Base-by-base conservation (phyloP, 371 early-diverging fungal genomes). In the Umbelopsis sp. region DNA sequence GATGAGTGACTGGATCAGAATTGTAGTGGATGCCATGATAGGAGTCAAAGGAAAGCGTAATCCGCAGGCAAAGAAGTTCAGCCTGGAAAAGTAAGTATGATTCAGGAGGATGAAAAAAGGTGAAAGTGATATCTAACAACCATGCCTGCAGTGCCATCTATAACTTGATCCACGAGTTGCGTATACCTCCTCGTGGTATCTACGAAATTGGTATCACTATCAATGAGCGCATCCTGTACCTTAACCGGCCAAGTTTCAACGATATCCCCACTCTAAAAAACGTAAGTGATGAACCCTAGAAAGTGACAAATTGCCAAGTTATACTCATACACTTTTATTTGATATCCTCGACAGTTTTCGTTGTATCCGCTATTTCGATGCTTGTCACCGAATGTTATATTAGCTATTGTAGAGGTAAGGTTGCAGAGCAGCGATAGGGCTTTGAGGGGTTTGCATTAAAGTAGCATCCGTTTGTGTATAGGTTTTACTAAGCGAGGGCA, bases 121-220 rank as follows among this genome's bases (percentile, higher is more conserved):
- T 2, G 29, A 35, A 25, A 38, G 29, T 22, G 22, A 44, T 25
- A 48, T 48, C 48, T 48, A 18, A 35, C 57, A 18, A 18, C 46
- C 24, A 62, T 37, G 32, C n/a, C 11, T 48, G n/a, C 46, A 83
- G 82, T 48, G 78, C 89, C 45, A 80, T 93, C 4, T 76, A 81
- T 29, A 93, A 94, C 65, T 69, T 94, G 24, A 83, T 94, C 24
- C 83, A 88, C 63, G 93, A 94, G 65, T 84, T 93, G 12, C 91
- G 88, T 38, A 69, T 93, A 29, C 95, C 95, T 24, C 94, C 95
- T 14, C 92, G 93, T 50, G 95, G 95, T 14, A 86, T 88, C 70
- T 84, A 89, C 51, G 94, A 94, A 74, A 85, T 94, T 32, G 87
- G 84, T 6, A 80, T 94, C 45, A 82, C 84, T 0, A 79, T 93